Conservation (phyloP, 495 filamentous ascomycete species). For the Ascobolus immersus region DNA sequence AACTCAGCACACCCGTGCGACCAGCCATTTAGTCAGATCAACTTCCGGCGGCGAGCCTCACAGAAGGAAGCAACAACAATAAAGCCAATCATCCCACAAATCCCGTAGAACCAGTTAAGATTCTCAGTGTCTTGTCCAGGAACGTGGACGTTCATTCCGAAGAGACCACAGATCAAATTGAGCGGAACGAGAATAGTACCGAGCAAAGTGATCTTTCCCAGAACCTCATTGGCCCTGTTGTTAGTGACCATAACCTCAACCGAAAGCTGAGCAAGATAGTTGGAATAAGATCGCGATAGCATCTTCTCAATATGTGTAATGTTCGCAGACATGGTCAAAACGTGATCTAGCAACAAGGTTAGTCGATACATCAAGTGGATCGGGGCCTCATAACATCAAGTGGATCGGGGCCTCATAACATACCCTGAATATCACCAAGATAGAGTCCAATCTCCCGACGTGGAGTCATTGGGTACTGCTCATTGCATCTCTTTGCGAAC, state of each 20-base stretch:
- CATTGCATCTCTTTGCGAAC: constrained; percentile 95
- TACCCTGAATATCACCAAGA: constrained; percentile 69
- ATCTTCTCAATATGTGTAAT: constrained; percentile 89
- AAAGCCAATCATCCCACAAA: constrained; percentile 53
- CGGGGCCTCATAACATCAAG: neutral
- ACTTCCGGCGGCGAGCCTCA: no score
- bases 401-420: neutral
- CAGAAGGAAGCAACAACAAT: constrained; percentile 51
- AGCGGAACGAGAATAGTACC: constrained; percentile 93
- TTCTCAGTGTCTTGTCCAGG: constrained; percentile 40
- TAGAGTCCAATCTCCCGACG: constrained; percentile 87
- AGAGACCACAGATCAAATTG: constrained; percentile 95
- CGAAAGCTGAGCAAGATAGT: constrained; percentile 62
- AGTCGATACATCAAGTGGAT: neutral
- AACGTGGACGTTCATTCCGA: constrained; percentile 96
- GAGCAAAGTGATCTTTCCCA: constrained; percentile 83
- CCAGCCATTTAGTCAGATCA: no score
- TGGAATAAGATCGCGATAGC: constrained; percentile 72
- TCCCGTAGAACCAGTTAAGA: constrained; percentile 33
- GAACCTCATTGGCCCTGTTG: constrained; percentile 88
- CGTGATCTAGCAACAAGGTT: constrained; percentile 36
- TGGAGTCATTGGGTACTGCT: constrained; percentile 91
- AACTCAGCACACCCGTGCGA: no score
- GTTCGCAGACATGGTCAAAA: constrained; percentile 92
- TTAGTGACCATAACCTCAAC: constrained; percentile 37